Base-by-base conservation (phyloP, 441 rosid genomes). In the Adansonia gregorii region DNA sequence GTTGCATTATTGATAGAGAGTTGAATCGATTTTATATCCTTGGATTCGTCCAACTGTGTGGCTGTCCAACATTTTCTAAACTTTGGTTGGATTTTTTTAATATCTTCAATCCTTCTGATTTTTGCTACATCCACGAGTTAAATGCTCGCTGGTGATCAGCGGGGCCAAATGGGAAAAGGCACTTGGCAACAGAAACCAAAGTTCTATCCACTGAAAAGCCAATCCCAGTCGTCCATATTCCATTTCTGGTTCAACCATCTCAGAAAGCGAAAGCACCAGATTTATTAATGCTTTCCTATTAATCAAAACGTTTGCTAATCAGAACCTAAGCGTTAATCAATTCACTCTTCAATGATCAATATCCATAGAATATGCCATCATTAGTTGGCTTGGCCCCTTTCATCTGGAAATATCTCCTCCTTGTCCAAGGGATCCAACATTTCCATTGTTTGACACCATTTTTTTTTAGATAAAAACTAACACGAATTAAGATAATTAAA, bases 21-120 rank as follows among this genome's bases (percentile, higher is more conserved):
- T 59, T 12, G 15, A 19, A 64, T 67, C 61, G n/a, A 41, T 70
- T 74, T n/a, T 45, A 11, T 12, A 20, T 41, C 15, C 15, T 19
- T 46, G 63, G 69, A 54, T 79, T 68, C 79, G 72, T 76, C 84
- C 86, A 75, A 51, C 43, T 84, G 82, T 75, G 63, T 69, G 83
- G 83, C 58, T 78, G 66, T 74, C 45, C 61, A 27, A 11, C 9
- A 24, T 63, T 64, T 9, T 49, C 10, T 49, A 49, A 27, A 20
- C 58, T 3, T 27, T 51, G 73, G 61, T 27, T 52, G 6, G 6
- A 7, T 6, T 14, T 3, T 52, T 69, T 10, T 2, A 1, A 12
- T 49, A 2, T n/a, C 0, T 17, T 17, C 6, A 17, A 9, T 66
- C 52, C 51, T 17, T 41, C 0, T 63, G 65, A 60, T 55, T 35